Percentiles rank a stretch among this genome's conserved stretches.
Evolutionary conservation across 2,329 filamentous ascomycete species (phyloP).

Genomic region (Ascochyta koolunga): DNA sequence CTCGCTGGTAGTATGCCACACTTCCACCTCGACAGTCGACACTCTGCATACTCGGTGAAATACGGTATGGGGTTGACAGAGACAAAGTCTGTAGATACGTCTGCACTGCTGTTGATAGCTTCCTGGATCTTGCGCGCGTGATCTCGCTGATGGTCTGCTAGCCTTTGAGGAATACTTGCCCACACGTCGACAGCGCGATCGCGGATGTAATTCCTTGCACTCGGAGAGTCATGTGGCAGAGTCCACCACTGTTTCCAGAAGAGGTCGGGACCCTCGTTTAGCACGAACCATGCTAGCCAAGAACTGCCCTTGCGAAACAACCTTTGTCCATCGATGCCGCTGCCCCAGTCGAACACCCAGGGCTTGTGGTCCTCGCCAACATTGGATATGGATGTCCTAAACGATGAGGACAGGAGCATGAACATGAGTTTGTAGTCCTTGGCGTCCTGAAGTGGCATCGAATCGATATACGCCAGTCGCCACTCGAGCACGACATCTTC

Average conservation of each 20-base stretch:
- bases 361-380: constrained; percentile 30
- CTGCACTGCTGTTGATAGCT: constrained; percentile 27
- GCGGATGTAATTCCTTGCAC: constrained; percentile 36
- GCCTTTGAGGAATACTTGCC: constrained; percentile 21
- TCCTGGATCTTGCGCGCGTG: constrained; percentile 28
- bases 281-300: constrained; percentile 43
- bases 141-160: constrained; percentile 27
- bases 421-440: constrained; percentile 42
- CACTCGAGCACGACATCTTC: constrained; percentile 29
- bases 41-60: constrained; percentile 32
- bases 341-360: constrained; percentile 39
- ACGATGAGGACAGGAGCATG: constrained; percentile 36
- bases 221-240: constrained; percentile 13
- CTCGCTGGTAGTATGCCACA: constrained; percentile 13
- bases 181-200: constrained; percentile 33
- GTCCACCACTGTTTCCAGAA: constrained; percentile 44
- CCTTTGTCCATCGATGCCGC: constrained; percentile 33
- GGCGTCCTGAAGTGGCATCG: constrained; percentile 23
- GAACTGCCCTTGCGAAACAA: constrained; percentile 34
- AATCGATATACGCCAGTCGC: constrained; percentile 30
- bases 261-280: constrained; percentile 37
- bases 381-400: constrained; percentile 34
- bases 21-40: constrained; percentile 14
- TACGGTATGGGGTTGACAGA: constrained; percentile 28
- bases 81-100: constrained; percentile 14